Conservation (phyloP, 2,329 filamentous ascomycete species). For the Sclerotinia minor region DNA sequence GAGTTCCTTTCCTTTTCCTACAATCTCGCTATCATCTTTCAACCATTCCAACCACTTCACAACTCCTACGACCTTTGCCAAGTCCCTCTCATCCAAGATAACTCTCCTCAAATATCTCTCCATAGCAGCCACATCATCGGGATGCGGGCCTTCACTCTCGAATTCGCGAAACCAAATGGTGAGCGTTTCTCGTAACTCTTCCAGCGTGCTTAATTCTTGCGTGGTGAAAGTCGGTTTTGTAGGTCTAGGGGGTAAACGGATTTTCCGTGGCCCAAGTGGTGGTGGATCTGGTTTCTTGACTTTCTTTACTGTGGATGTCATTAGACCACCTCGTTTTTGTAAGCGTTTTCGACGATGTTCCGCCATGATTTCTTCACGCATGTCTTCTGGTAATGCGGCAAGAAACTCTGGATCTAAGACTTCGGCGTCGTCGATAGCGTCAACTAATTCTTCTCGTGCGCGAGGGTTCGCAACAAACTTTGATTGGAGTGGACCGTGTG, state of each 20-base stretch:
- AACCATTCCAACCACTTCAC: conserved; percentile 66
- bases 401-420: conserved; percentile 63
- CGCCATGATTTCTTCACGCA: conserved; percentile 73
- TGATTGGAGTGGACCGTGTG: conserved; percentile 21
- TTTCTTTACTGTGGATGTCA: conserved; percentile 33
- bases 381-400: conserved; percentile 77
- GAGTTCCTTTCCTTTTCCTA: conserved; percentile 38
- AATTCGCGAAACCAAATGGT: conserved; percentile 76
- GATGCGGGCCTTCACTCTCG: conserved; percentile 70
- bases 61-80: conserved; percentile 70
- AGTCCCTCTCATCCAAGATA: conserved; percentile 72
- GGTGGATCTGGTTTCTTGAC: conserved; percentile 30
- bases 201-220: conserved; percentile 52
- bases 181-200: conserved; percentile 73
- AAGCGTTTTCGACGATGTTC: conserved; percentile 67
- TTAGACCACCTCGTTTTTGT: conserved; percentile 50
- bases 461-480: conserved; percentile 11
- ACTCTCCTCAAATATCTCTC: conserved; percentile 71
- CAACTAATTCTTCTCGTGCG: conserved; percentile 52
- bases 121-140: conserved; percentile 74
- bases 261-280: conserved; percentile 38
- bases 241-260: conserved; percentile 51
- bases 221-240: conserved; percentile 62
- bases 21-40: conserved; percentile 48
- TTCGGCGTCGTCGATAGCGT: conserved; percentile 66